Conservation (phyloP, 208 protist species). For the Leishmania tarentolae region DNA sequence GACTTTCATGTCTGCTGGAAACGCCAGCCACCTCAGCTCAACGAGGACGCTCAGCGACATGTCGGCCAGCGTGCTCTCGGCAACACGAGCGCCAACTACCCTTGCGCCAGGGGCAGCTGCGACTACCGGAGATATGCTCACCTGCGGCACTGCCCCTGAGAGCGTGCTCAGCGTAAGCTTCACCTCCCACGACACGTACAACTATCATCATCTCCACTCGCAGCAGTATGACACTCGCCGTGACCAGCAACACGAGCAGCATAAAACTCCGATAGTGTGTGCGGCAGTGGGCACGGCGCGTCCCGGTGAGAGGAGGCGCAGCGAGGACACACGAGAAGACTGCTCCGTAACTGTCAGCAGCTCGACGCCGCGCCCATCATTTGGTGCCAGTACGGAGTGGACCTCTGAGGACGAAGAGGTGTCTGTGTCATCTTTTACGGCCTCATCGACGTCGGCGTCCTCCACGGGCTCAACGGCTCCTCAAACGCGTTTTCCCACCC, state of each 20-base stretch:
- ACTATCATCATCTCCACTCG: neutral
- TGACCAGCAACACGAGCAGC: neutral
- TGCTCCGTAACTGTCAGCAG: constrained; percentile 35
- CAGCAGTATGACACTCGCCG: neutral
- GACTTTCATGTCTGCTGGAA: constrained; percentile 13
- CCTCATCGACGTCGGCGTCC: neutral
- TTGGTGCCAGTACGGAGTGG: neutral
- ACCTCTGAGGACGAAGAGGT: constrained; percentile 8
- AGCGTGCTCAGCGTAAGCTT: neutral
- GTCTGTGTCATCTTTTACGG: constrained; percentile 12
- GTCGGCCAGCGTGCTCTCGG: constrained; percentile 32
- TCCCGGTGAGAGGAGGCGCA: neutral
- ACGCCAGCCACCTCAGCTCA: constrained; percentile 17
- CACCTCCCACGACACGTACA: neutral
- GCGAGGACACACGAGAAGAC: neutral
- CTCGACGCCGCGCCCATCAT: constrained; percentile 15
- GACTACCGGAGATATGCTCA: neutral
- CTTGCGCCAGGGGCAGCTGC: neutral
- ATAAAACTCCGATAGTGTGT: neutral
- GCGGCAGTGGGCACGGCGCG: neutral
- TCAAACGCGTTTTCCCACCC: neutral
- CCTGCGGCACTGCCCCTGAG: neutral
- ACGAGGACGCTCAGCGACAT: constrained; percentile 33
- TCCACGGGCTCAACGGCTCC: neutral
- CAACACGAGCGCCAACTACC: constrained; percentile 22